Evolutionary conservation across 306 rosid species (phyloP), one percentile per base, ranked within the genome.

Genomic region (Sicyos baderoa): DNA sequence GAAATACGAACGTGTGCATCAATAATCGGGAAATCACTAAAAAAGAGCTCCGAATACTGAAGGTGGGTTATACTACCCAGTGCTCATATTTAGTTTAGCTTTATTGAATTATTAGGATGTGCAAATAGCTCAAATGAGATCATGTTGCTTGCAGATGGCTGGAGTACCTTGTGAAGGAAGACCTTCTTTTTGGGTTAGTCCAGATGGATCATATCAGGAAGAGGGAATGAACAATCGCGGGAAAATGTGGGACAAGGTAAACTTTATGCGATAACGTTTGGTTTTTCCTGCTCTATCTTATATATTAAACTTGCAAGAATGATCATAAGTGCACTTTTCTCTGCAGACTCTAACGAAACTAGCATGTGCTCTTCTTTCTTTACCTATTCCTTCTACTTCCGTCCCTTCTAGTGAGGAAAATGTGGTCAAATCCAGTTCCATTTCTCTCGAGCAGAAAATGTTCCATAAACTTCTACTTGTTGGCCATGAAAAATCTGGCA

Each of bases 121-220:
- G 40, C 42, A 40, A 27, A 29, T 29, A 49, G n/a, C 22, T n/a
- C 10, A 9, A 59, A 23, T 50, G 70, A 27, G 52, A 71, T 71
- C 50, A 47, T 59, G 29, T 45, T 72, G 29, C 16, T 50, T 80
- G 77, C 82, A 91, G 97, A 47, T 64, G 72, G 90, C 85, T 32
- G 74, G 95, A 62, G 97, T 86, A 51, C 82, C 87, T 8, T 91
- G 95, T 83, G 93, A 83, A 71, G 95, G 91, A 79, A 45, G 59
- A 27, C 77, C 86, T 63, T 78, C 74, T 70, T 86, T 79, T 80
- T 91, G 97, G 97, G 83, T 91, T 57, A 76, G 25, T 62, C 75
- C 78, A 32, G 93, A 88, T 74, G 95, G 97, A 61, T 72, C 92
- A 14, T 86, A 82, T 82, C 83, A 74, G 79, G 90, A 91, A 82